Percentiles rank a stretch among this genome's conserved stretches.
Conservation (phyloP, 495 filamentous ascomycete genomes). For the Pseudoneurospora amorphoporcata region DNA sequence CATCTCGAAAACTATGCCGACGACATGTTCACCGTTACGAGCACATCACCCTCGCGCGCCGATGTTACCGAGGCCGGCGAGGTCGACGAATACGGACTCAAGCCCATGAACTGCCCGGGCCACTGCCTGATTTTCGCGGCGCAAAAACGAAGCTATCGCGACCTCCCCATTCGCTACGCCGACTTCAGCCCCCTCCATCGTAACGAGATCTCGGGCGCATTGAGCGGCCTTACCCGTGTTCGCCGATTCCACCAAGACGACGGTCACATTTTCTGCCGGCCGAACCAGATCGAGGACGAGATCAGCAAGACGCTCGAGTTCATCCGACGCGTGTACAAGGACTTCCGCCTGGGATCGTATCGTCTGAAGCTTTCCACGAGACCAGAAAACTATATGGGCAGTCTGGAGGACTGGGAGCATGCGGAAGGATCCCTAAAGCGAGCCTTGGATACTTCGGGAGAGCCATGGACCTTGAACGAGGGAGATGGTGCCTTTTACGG, state of each 20-base stretch:
- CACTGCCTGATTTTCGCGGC: constrained; percentile 81
- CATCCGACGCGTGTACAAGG: constrained; percentile 65
- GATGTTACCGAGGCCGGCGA: constrained; percentile 35
- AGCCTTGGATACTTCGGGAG: constrained; percentile 56
- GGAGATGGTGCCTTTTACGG: constrained; percentile 93
- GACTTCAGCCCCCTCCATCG: constrained; percentile 89
- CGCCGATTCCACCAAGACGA: constrained; percentile 95
- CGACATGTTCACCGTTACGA: constrained; percentile 86
- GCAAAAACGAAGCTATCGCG: constrained; percentile 62
- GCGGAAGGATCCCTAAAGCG: constrained; percentile 64
- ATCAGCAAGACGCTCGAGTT: constrained; percentile 73
- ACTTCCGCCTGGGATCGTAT: constrained; percentile 64
- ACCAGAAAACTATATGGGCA: constrained; percentile 73
- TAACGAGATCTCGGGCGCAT: constrained; percentile 77
- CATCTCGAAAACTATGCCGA: constrained; percentile 92
- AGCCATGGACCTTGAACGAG: constrained; percentile 59
- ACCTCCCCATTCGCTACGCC: constrained; percentile 82
- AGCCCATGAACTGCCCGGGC: constrained; percentile 96
- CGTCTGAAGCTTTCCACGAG: constrained; percentile 73
- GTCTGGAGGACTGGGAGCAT: constrained; percentile 66
- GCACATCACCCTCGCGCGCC: constrained; percentile 33
- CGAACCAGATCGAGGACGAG: constrained; percentile 70
- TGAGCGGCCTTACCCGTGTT: constrained; percentile 80
- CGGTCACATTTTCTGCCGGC: constrained; percentile 88
- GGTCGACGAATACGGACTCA: constrained; percentile 76